Conservation (phyloP, 1,139 yeast genomes). For the Magnusiomyces magnusii region DNA sequence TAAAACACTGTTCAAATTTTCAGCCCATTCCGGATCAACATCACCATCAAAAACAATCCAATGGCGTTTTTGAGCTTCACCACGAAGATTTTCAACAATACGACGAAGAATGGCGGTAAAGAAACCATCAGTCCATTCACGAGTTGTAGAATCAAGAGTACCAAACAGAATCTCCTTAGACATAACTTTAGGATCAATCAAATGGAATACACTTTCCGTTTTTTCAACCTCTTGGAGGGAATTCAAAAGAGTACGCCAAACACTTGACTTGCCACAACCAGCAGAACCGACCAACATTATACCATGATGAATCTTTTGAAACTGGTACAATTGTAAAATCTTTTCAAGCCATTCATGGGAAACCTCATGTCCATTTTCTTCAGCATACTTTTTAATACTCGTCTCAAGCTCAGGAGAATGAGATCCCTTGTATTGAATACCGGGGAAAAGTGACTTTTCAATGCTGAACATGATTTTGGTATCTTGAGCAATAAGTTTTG, state of each 20-base stretch:
- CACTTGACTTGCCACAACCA: conserved; percentile 65
- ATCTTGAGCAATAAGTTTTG: conserved; percentile 55
- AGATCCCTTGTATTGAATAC: conserved; percentile 20
- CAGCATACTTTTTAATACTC: conserved; percentile 24
- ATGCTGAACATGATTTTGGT: conserved; percentile 35
- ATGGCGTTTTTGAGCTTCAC: conserved; percentile 47
- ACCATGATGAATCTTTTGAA: conserved; percentile 68
- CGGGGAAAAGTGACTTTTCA: conserved; percentile 29
- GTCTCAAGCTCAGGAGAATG: conserved; percentile 20
- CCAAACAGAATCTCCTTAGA: conserved; percentile 67
- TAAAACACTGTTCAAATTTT: conserved; percentile 78
- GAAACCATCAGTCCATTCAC: conserved; percentile 93
- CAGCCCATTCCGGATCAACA: conserved; percentile 93
- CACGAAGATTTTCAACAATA: conserved; percentile 50
- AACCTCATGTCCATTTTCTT: conserved; percentile 24
- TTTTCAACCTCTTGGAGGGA: conserved; percentile 38
- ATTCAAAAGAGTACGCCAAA: conserved; percentile 44
- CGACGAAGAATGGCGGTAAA: conserved; percentile 62
- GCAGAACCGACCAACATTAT: conserved; percentile 73
- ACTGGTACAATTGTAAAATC: conserved; percentile 53
- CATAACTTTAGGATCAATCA: conserved; percentile 70
- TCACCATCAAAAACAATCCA: conserved; percentile 94
- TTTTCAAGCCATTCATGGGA: conserved; percentile 47
- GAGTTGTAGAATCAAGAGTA: conserved; percentile 57
- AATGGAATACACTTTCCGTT: conserved; percentile 38